Evolutionary conservation across 2,329 filamentous ascomycete genomes (phyloP).

Genomic region (Claviceps spartinae): DNA sequence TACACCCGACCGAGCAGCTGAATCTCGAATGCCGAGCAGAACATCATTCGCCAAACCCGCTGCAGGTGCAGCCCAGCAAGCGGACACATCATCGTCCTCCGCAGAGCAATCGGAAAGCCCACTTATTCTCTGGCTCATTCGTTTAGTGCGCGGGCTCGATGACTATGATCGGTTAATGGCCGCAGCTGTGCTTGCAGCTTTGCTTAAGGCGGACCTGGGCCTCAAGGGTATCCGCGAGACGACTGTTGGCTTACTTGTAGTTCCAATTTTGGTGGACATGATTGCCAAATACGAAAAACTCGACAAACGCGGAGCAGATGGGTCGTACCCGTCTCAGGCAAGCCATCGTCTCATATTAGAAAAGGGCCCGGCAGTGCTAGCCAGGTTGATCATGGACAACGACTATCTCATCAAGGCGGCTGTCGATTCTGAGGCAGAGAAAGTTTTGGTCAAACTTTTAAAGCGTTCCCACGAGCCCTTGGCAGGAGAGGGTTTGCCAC

Average conservation of each 20-base stretch:
- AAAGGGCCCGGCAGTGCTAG: constrained; percentile 60
- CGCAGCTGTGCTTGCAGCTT: constrained; percentile 51
- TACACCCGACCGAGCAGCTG: constrained; percentile 12
- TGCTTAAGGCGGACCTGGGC: constrained; percentile 56
- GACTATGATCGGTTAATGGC: constrained; percentile 54
- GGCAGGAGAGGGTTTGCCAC: constrained; percentile 15
- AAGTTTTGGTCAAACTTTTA: constrained; percentile 32
- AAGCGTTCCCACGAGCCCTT: constrained; percentile 38
- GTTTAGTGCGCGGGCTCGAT: constrained; percentile 42
- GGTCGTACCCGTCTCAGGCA: constrained; percentile 23
- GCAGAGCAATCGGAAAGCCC: constrained; percentile 53
- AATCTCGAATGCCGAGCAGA: constrained; percentile 17
- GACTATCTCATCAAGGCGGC: constrained; percentile 70
- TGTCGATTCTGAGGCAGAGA: constrained; percentile 46
- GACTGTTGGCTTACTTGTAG: constrained; percentile 51
- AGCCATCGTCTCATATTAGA: constrained; percentile 40
- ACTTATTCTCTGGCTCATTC: constrained; percentile 60
- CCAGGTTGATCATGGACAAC: constrained; percentile 65
- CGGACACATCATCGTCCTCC: constrained; percentile 17
- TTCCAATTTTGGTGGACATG: constrained; percentile 56
- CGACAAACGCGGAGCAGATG: constrained; percentile 31
- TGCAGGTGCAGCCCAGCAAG: constrained; percentile 9
- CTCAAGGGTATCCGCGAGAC: constrained; percentile 46
- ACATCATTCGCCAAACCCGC: constrained; percentile 15
- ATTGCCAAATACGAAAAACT: constrained; percentile 36